Base-by-base conservation (phyloP, 495 filamentous ascomycete genomes). In the Evernia prunastri region DNA sequence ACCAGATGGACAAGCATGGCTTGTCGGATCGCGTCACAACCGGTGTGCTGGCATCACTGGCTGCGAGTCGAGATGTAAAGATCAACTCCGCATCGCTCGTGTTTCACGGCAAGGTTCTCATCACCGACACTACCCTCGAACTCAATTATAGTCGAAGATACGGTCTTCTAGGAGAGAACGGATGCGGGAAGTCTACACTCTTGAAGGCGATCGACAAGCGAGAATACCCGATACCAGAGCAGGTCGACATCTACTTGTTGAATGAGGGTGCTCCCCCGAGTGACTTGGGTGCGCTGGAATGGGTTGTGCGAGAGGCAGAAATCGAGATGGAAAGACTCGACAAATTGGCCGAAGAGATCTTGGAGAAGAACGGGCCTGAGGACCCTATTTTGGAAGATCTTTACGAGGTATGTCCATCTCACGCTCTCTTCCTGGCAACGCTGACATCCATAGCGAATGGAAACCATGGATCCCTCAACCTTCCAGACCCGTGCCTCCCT, bases 381-480 rank as follows among this genome's bases (percentile, higher is more conserved):
- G 89, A 84, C 70, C 90, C 90, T 12, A 82, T 94, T n/a, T 76
- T 99, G 31, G 89, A 94, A 77, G 92, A 97, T 76, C 79, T 99
- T 40, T 99, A 99, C 71, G 94, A 99, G 77, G 92, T 96, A 83
- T 70, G 87, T 79, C 27, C 6, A 23, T 15, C 1, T 27, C 17
- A 29, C 12, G 35, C 59, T 63, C 43, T 68, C 69, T 15, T 36
- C 40, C 13, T 10, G 17, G 23, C 29, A 45, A 59, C 51, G 39
- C 76, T 85, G 70, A 82, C 68, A 0, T 53, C 29, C 31, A 64
- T 61, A 97, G 93, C 91, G 92, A 75, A 96, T 97, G 83, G 94
- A 99, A 78, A 88, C 86, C 77, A 97, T 99, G 95, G 94, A 99
- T 70, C 95, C 94, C 53, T 96, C 92, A n/a, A 99, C 94, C n/a